These are phyloP conservation scores for Schwanniomyces vanrijiae DNA, from an alignment of 805 yeast genomes.

Conservation along the genomic window DNA sequence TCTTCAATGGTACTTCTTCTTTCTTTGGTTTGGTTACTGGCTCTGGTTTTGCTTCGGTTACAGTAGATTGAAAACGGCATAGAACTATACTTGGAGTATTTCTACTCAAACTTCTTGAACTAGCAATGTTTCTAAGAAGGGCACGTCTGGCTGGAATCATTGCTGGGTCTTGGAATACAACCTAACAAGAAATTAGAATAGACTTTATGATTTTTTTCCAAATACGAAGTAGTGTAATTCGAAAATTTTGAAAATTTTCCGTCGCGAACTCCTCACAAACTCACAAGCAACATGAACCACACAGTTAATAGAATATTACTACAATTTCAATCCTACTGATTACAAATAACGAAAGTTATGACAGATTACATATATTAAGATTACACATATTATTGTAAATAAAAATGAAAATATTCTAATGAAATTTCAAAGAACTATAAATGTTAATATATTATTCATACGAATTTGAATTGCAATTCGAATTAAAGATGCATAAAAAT, in stretches of 20 bases:
- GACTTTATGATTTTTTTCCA: neutral
- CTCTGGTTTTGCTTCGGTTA: neutral
- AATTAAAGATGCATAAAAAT: neutral
- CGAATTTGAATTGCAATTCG: neutral
- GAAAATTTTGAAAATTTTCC: neutral
- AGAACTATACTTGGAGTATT: neutral
- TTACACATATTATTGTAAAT: neutral
- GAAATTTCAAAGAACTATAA: no score
- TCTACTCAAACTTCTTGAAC: neutral
- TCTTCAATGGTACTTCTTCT: neutral
- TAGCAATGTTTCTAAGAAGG: slow-evolving; percentile 6
- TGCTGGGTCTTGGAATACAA: neutral
- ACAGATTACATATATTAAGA: neutral
- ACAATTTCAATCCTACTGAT: neutral
- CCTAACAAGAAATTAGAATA: neutral
- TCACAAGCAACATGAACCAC: neutral
- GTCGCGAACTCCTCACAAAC: neutral
- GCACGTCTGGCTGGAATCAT: slow-evolving; percentile 20
- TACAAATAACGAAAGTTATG: neutral
- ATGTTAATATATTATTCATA: neutral
- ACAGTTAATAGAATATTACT: neutral
- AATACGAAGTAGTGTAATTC: neutral
- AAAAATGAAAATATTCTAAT: neutral
- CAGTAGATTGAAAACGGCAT: slow-evolving; percentile 9
- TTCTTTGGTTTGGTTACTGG: neutral